These are phyloP conservation scores for Leptodontidium sp. DNA, from an alignment of 2,329 filamentous ascomycete species.

Conservation along the genomic window DNA sequence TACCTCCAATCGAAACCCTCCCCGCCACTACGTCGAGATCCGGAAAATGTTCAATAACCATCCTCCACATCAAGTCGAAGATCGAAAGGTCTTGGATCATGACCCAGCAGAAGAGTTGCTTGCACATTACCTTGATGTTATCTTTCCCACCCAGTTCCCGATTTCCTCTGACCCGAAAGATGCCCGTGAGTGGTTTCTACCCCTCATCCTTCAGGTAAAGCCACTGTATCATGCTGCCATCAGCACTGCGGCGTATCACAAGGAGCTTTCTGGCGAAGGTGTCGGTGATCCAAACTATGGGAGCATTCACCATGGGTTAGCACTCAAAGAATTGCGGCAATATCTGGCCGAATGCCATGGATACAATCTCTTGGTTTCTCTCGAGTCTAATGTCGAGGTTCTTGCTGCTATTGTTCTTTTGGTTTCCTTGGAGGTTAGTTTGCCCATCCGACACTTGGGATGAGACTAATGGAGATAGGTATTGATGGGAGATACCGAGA, in stretches of 20 bases:
- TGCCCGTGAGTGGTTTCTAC: constrained; percentile 5
- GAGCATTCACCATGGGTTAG: constrained; percentile 2
- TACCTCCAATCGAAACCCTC: background rate
- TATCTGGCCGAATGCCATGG: constrained; percentile 6
- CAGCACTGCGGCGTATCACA: constrained; percentile 9
- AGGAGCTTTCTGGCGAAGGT: background rate
- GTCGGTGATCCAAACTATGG: background rate
- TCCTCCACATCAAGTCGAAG: background rate
- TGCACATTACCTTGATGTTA: constrained; percentile 1
- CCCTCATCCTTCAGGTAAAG: constrained; percentile 1
- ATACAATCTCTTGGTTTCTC: background rate
- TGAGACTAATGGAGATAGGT: background rate
- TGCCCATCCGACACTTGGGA: too few species aligned
- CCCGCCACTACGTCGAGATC: background rate
- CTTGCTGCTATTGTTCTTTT: constrained; percentile 8
- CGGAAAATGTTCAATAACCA: background rate
- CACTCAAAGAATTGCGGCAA: constrained; percentile 7
- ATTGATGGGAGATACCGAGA: constrained; percentile 9
- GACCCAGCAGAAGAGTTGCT: background rate
- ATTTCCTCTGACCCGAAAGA: background rate
- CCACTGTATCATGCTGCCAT: constrained; percentile 14
- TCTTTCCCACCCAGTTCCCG: constrained; percentile 9
- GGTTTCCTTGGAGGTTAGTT: constrained; percentile 5
- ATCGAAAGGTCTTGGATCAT: background rate
- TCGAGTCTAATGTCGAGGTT: constrained; percentile 13